Base-by-base conservation (phyloP, 2,329 filamentous ascomycete species). In the Dothideomycetes sp. region DNA sequence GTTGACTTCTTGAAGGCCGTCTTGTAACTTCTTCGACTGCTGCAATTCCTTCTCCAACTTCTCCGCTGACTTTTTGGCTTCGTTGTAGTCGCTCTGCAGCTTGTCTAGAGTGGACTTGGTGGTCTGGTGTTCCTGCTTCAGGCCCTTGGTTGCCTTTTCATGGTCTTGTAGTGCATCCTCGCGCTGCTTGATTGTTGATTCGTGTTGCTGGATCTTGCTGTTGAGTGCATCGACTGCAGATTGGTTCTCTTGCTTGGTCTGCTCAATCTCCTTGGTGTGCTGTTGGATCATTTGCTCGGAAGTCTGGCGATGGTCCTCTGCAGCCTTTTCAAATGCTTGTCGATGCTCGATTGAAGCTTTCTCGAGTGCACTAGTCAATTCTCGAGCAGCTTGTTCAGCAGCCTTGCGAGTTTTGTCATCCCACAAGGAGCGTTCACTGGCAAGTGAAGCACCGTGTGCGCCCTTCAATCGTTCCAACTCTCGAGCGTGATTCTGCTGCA, bases 401-500 rank as follows among this genome's bases (percentile, higher is more conserved):
- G 45, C 45, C n/a, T 44, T 47, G 7, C 42, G 39, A 14, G 43
- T 38, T 24, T 45, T 47, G 40, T 47, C 42, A 22, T 47, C 45
- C 45, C 41, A 44, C 8, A 47, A 32, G 54, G 61, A 43, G 50
- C 60, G 40, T 58, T 62, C 15, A 59, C 39, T 42, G 11, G 45
- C 42, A 4, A 47, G 46, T 3, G 54, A 54, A 2, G 51, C 52
- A 5, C 59, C 42, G 31, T 68, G 63, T 19, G 65, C 52, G 4
- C 48, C 47, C 29, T 52, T 48, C 11, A 50, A 22, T 4, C 49
- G 47, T 38, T 55, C 47, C 12, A 45, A 38, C 16, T 55, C 47
- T 33, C 52, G 48, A 32, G 61, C 65, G 42, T 70, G 60, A 43
- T 70, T 64, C 54, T 44, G 32, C 34, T 37, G 42, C n/a, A 38